These are phyloP conservation scores for Grosmannia serpens DNA, from an alignment of 2,329 filamentous ascomycete genomes.

Conservation along the genomic window DNA sequence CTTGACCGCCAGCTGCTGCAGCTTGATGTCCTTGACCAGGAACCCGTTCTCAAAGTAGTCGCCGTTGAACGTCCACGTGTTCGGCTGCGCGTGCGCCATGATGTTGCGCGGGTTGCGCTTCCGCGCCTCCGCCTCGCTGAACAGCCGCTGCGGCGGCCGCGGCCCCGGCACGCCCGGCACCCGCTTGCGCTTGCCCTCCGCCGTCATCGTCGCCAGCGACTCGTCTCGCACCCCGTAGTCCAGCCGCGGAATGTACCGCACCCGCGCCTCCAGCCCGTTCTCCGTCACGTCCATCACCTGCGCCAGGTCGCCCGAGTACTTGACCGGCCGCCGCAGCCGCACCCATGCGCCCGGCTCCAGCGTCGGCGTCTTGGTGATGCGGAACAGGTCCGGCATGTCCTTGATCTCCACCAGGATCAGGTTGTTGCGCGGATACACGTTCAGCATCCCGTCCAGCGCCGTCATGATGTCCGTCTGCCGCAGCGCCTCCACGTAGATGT, in stretches of 20 bases:
- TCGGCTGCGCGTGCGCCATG: conserved; percentile 60
- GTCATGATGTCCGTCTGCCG: conserved; percentile 76
- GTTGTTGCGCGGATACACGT: conserved; percentile 81
- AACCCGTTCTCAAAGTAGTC: conserved; percentile 92
- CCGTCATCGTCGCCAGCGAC: conserved; percentile 29
- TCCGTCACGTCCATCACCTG: conserved; percentile 88
- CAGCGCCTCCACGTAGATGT: conserved; percentile 88
- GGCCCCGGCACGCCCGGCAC: conserved; percentile 45
- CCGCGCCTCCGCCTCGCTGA: conserved; percentile 85
- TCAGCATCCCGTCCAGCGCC: conserved; percentile 72
- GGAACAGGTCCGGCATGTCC: conserved; percentile 93
- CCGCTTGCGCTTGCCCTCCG: conserved; percentile 72
- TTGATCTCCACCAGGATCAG: conserved; percentile 87
- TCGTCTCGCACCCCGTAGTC: conserved; percentile 89
- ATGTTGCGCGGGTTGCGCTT: conserved; percentile 64
- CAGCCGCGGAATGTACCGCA: conserved; percentile 79
- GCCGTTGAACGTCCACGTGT: conserved; percentile 72
- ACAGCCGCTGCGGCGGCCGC: conserved; percentile 76
- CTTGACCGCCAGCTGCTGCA: conserved; percentile 73
- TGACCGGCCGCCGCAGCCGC: conserved; percentile 65
- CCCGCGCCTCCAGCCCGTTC: conserved; percentile 78
- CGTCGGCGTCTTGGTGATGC: conserved; percentile 75
- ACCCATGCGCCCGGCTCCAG: conserved; percentile 87
- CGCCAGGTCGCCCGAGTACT: conserved; percentile 81
- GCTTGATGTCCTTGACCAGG: conserved; percentile 85